Evolutionary conservation across 176 grass and related monocot genomes (phyloP), one percentile per base, ranked within the genome.

Genomic region (Poa pratensis): DNA sequence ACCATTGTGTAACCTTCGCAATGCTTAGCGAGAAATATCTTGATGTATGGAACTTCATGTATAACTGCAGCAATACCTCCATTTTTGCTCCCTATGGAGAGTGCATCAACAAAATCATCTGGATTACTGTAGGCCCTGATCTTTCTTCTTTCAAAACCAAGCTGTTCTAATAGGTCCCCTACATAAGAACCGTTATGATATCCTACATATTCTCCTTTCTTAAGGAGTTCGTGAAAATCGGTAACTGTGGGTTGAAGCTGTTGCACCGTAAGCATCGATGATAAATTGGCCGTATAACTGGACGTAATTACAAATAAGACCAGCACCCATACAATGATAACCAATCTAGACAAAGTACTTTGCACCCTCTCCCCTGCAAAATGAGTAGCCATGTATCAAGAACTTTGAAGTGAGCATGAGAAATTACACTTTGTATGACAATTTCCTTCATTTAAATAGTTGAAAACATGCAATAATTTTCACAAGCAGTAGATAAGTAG

Each of bases 271-370:
- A 93, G 73, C 70, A 93, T 88, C 5, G 88, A 93, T 1, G 91
- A 57, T 34, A 93, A 76, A 30, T 59, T 93, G 46, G 88, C 91
- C n/a, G 88, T 93, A 59, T 93, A 93, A 28, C 88, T 93, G 68
- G 91, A 93, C 30, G 85, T 86, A 66, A 93, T 66, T 53, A 86
- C 69, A 0, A 93, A 66, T 5, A 90, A 53, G 1, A 90, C 78
- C 6, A 85, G 69, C 2, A 83, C 16, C 85, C 81, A 90, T 53
- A 84, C 77, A 70, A 89, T 83, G 6, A 84, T 26, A 18, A 85
- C 68, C 12, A 85, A 24, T 66, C 79, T 90, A 7, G 91, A 93
- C 45, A 93, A 89, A 51, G 78, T 77, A 58, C 69, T 85, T 35
- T 90, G 52, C 19, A 93, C 20, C 82, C 76, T 93, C 78, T 88